phyloP scores from a whole-genome alignment of 176 grass and related monocot species.

The Coix lacrymajobi region DNA sequence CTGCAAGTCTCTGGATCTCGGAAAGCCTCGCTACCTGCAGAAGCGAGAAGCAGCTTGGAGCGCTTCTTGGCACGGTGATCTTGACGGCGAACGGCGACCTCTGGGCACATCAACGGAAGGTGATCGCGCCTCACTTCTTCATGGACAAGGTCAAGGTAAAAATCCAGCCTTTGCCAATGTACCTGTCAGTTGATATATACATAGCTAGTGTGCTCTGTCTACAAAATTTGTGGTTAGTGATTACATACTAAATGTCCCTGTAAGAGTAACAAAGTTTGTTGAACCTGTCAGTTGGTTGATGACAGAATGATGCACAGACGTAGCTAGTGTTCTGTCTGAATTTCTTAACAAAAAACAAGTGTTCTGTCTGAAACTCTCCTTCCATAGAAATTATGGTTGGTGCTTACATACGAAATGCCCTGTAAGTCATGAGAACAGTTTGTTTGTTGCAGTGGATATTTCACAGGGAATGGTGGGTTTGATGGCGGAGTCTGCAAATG shows the following conservation, averaged over 20 bases:
- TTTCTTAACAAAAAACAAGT: too few species aligned
- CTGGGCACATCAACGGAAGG: conserved; percentile 71
- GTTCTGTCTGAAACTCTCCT: too few species aligned
- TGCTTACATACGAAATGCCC: too few species aligned
- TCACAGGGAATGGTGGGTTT: conserved; percentile 59
- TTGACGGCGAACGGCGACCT: conserved; percentile 54
- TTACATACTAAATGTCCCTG: not conserved
- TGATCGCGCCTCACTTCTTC: conserved; percentile 78
- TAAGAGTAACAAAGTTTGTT: too few species aligned
- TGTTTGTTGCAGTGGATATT: not conserved
- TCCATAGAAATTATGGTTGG: too few species aligned
- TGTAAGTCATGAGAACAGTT: not conserved
- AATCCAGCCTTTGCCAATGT: not conserved
- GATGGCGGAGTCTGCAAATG: conserved; percentile 39
- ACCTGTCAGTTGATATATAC: not conserved
- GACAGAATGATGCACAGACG: too few species aligned
- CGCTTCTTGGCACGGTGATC: conserved; percentile 70
- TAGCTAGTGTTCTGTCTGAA: too few species aligned
- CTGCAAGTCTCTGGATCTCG: conserved; percentile 63
- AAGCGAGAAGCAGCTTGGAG: conserved; percentile 50
- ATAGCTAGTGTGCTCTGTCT: not conserved
- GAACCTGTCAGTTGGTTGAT: too few species aligned
- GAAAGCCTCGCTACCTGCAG: conserved; percentile 51
- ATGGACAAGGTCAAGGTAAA: conserved; percentile 91
- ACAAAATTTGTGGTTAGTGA: not conserved